Conservation (phyloP, 164 flowering plant species). For the Hamamelis virginiana region DNA sequence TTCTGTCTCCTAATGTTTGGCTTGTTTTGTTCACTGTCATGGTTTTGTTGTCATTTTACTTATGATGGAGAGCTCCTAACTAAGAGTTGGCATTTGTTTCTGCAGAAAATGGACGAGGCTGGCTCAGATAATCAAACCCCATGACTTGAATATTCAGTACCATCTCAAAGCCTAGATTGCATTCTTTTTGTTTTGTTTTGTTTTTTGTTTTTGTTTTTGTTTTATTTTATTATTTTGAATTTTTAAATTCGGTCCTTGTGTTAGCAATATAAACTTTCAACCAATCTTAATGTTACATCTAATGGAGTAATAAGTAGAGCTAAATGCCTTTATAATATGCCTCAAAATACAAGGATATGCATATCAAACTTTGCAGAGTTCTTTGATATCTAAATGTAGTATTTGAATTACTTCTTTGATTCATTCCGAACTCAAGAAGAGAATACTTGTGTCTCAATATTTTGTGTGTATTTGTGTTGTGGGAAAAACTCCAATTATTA, state of each 20-base stretch:
- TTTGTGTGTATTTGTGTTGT: not conserved
- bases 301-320: not conserved
- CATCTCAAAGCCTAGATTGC: not conserved
- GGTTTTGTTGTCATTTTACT: too few species aligned
- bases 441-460: not conserved
- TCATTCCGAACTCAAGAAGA: not conserved
- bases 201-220: too few species aligned
- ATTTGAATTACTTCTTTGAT: not conserved
- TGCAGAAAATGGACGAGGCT: conserved; percentile 29
- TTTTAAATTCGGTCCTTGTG: not conserved
- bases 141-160: conserved; percentile 9
- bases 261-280: not conserved
- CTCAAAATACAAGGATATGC: not conserved
- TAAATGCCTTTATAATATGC: not conserved
- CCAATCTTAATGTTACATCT: not conserved
- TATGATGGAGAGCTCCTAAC: not conserved
- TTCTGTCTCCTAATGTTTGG: not conserved
- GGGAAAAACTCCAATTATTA: not conserved
- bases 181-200: too few species aligned
- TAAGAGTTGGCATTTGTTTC: not conserved
- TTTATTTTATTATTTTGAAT: too few species aligned
- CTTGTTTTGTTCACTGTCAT: not conserved
- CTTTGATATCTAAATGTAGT: not conserved
- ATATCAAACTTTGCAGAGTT: not conserved
- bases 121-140: conserved; percentile 15